A percentile compares a stretch with the other conserved stretches of the same genome.
These are phyloP conservation scores for Millerago galiae DNA, from an alignment of 805 yeast genomes.

Conservation along the genomic window DNA sequence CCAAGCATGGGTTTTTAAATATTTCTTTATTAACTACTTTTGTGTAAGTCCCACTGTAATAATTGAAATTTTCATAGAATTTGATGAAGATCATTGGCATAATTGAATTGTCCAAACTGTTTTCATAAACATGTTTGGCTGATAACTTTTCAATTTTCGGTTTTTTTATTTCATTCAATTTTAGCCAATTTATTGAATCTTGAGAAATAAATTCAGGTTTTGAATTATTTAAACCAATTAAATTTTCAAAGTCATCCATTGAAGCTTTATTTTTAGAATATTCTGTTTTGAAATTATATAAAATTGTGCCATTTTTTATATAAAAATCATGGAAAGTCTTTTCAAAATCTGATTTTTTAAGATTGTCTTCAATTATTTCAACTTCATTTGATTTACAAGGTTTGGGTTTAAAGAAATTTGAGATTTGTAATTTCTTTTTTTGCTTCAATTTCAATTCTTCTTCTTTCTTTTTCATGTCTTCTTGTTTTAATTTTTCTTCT, in stretches of 20 bases:
- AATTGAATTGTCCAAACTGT: conserved; percentile 28
- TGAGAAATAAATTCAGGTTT: not conserved
- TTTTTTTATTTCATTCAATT: not conserved
- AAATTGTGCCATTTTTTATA: conserved; percentile 27
- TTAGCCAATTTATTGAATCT: conserved; percentile 8
- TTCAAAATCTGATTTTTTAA: conserved; percentile 25
- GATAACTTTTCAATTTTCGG: conserved; percentile 10
- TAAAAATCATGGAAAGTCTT: conserved; percentile 32
- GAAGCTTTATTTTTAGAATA: conserved; percentile 1
- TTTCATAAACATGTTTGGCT: conserved; percentile 26
- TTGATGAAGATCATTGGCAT: conserved; percentile 31
- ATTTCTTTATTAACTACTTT: conserved; percentile 30
- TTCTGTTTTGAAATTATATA: conserved; percentile 14
- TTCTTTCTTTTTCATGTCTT: conserved; percentile 31
- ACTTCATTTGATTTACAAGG: conserved; percentile 4
- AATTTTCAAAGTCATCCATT: conserved; percentile 8
- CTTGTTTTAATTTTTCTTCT: conserved; percentile 26
- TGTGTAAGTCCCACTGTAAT: conserved; percentile 49
- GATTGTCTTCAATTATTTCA: conserved; percentile 1
- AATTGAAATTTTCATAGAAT: conserved; percentile 46
- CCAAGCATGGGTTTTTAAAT: conserved; percentile 35
- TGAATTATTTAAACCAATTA: conserved; percentile 1
- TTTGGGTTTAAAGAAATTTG: conserved; percentile 26
- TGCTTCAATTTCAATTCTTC: conserved; percentile 31
- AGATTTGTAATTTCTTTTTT: conserved; percentile 24